phyloP scores from a whole-genome alignment of 139 green algal species.

The Ostreobium quekettii region DNA sequence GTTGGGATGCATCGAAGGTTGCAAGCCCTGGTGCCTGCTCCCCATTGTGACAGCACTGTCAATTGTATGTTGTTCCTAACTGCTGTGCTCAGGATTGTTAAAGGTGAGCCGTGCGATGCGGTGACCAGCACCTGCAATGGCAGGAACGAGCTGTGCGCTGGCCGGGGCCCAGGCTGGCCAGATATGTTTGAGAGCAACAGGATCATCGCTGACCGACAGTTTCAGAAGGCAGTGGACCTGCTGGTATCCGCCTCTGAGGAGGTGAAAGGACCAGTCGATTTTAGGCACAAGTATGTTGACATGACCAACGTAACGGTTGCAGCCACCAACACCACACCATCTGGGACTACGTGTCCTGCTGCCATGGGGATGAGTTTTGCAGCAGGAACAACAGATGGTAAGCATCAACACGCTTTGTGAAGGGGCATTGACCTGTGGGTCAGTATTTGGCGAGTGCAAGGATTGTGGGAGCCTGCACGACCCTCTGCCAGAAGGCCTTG shows the following conservation, averaged over 20 bases:
- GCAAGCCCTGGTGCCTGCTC: too few species aligned
- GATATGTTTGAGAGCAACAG: slow-evolving; percentile 52
- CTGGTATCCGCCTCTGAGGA: slow-evolving; percentile 21
- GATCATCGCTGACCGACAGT: slow-evolving; percentile 58
- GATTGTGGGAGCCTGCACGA: too few species aligned
- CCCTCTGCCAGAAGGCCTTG: not conserved
- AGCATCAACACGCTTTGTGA: not conserved
- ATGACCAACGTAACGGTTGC: slow-evolving; percentile 51
- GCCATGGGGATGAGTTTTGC: slow-evolving; percentile 83
- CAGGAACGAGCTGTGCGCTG: slow-evolving; percentile 61
- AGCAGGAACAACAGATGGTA: slow-evolving; percentile 76
- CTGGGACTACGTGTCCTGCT: slow-evolving; percentile 51
- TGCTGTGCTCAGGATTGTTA: too few species aligned
- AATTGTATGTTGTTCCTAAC: too few species aligned
- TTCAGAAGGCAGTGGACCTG: slow-evolving; percentile 42
- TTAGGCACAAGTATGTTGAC: slow-evolving; percentile 58
- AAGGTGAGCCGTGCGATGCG: slow-evolving; percentile 55
- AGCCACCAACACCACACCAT: slow-evolving; percentile 26
- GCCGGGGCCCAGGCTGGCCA: slow-evolving; percentile 54
- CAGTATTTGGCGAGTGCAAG: too few species aligned
- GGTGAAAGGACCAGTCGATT: slow-evolving; percentile 50
- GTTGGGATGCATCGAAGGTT: too few species aligned
- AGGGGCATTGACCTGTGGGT: too few species aligned
- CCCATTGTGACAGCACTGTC: not conserved
- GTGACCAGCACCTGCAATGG: slow-evolving; percentile 61